phyloP scores from a whole-genome alignment of 148 eudicot genomes.

The Heliamphora exappendiculata region DNA sequence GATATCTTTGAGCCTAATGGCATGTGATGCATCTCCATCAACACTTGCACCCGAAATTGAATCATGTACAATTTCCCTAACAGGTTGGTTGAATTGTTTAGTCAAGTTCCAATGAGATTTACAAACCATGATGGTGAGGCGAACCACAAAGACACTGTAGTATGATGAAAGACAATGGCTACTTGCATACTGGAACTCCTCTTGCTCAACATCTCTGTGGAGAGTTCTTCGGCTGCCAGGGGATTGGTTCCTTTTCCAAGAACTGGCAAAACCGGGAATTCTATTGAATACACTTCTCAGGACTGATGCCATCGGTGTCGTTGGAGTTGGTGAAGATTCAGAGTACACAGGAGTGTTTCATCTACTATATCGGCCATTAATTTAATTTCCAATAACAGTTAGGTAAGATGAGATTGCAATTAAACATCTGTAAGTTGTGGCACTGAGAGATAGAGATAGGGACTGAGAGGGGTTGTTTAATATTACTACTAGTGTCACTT shows the following conservation, averaged over 20 bases:
- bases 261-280: slow-evolving; percentile 16
- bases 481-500: slow-evolving; percentile 11
- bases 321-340: slow-evolving; percentile 22
- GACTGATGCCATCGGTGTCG: slow-evolving; percentile 27
- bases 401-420: neutral
- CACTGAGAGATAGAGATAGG: too few species aligned
- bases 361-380: slow-evolving; percentile 21
- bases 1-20: too few species aligned
- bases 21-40: too few species aligned
- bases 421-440: slow-evolving; percentile 9
- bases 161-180: slow-evolving; percentile 64
- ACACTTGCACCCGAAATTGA: too few species aligned
- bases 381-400: slow-evolving; percentile 7
- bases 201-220: slow-evolving; percentile 58
- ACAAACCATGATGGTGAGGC: slow-evolving; percentile 92
- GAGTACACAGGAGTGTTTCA: slow-evolving; percentile 14
- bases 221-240: slow-evolving; percentile 33
- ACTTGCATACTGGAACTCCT: slow-evolving; percentile 57
- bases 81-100: neutral
- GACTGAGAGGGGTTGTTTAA: neutral
- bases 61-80: too few species aligned
- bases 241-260: slow-evolving; percentile 27
- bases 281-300: slow-evolving; percentile 18
- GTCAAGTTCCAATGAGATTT: neutral
- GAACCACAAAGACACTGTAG: slow-evolving; percentile 89